Base-by-base conservation (phyloP, 345 rosid genomes). In the Camelina hispida region DNA sequence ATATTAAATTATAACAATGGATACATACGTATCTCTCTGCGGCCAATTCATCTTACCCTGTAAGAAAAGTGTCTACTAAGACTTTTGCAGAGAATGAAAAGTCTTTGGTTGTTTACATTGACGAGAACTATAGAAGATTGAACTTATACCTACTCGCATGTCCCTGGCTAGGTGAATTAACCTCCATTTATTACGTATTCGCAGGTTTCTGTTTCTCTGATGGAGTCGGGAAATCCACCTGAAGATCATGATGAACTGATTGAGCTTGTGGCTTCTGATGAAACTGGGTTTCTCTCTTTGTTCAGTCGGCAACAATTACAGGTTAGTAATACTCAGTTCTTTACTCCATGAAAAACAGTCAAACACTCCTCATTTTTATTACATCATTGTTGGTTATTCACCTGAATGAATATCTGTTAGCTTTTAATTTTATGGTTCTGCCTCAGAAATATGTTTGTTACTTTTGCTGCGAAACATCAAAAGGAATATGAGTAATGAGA, bases 241-340 rank as follows among this genome's bases (percentile, higher is more conserved):
- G 90, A 92, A 81, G 82, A 72, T 75, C 96, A 89, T 57, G 91
- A 95, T 58, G 92, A 87, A 62, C 80, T 92, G 69, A 86, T 90
- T 50, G 99, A 92, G 78, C 87, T 95, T 16, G 92, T 90, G 38
- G 84, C 96, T 14, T 81, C 88, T 80, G 66, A 80, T 18, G 92
- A 95, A 67, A 78, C 80, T 56, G 98, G 96, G 62, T 84, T 83
- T 73, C 84, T 90, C 73, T 83, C 85, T 67, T 85, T 95, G 73
- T 95, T 92, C 69, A 95, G 99, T 78, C 91, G 83, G 86, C 97
- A 85, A 69, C 98, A 95, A 56, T 68, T 90, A 79, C 95, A 94
- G 93, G 98, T 94, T 54, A 73, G 77, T 53, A 23, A 54, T 69
- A 42, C 55, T 53, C 35, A 22, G 13, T 34, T 64, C 25, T 56